Evolutionary conservation across 805 yeast genomes (phyloP).

Genomic region (Starmerella apicola): DNA sequence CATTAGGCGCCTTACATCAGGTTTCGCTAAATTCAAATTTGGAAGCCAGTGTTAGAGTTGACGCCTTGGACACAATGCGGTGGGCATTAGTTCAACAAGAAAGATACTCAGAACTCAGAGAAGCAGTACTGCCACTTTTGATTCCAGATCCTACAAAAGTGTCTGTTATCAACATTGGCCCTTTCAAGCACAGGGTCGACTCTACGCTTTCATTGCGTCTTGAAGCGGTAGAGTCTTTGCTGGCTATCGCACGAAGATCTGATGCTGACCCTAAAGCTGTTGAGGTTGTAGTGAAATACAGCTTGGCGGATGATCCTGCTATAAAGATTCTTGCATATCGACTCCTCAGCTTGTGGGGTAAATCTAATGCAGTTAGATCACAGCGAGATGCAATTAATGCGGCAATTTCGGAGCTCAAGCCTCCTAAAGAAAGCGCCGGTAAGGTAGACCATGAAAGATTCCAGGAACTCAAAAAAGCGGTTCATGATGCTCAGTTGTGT

Average conservation of each 20-base stretch:
- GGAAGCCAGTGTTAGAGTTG: conserved; percentile 1
- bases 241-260: conserved; percentile 29
- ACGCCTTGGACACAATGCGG: conserved; percentile 4
- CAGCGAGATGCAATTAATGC: background rate
- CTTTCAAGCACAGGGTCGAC: conserved; percentile 71
- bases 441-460: conserved; percentile 37
- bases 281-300: conserved; percentile 34
- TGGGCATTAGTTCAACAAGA: conserved; percentile 2
- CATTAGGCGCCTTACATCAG: background rate
- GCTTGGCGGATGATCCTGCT: conserved; percentile 50
- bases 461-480: conserved; percentile 3
- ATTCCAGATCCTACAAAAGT: conserved; percentile 3
- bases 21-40: background rate
- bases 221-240: conserved; percentile 56
- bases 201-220: conserved; percentile 64
- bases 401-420: conserved; percentile 13
- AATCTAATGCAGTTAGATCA: background rate
- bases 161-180: conserved; percentile 55
- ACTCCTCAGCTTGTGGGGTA: conserved; percentile 31
- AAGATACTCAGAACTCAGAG: background rate
- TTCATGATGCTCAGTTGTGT: background rate
- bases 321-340: conserved; percentile 45
- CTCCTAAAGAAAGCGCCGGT: conserved; percentile 46
- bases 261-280: conserved; percentile 17
- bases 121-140: background rate